Evolutionary conservation across 2,329 filamentous ascomycete genomes (phyloP), one percentile per base, ranked within the genome.

Genomic region (Claviceps sp.): DNA sequence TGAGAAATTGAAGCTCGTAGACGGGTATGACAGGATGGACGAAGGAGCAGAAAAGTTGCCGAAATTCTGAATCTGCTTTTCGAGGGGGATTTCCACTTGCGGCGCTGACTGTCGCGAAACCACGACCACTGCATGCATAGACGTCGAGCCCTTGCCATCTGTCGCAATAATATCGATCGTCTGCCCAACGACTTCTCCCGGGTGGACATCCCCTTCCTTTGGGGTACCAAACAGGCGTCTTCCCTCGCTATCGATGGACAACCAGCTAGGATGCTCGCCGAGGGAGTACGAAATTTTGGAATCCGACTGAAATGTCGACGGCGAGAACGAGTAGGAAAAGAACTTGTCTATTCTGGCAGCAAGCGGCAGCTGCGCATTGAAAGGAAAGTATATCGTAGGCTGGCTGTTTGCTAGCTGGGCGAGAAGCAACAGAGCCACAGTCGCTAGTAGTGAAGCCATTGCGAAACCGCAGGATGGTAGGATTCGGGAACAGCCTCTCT

Each of bases 311-410:
- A 95, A 95, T 0, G 89, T 95, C 41, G 82, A 81, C 16, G 74
- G 67, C 10, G 86, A 84, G 60, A 95, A 86, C 34, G 78, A 73
- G 61, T 90, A 89, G 10, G 73, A 77, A 66, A 88, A 93, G 2
- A 75, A 73, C 59, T 83, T 63, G 42, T 76, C 78, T 54, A 86
- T 73, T 57, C 85, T 78, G 19, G 87, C 89, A 50, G 90, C 84
- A 3, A 85, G 84, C 37, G 89, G 89, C 1, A 94, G 76, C 65
- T 95, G 89, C 2, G 87, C 82, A 67, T 93, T 94, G 65, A 95
- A 75, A 1, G 89, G 89, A 59, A 90, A 91, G 47, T 73, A 69
- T 47, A 74, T 62, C 24, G 65, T 60, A 11, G 77, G 77, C 17
- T 65, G 61, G 50, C 69, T 65, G 40, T 54, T 57, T n/a, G 63